A percentile compares a stretch with the other conserved stretches of the same genome.
These are phyloP conservation scores for Albizia julibrissin DNA, from an alignment of 306 rosid genomes.

Conservation along the genomic window DNA sequence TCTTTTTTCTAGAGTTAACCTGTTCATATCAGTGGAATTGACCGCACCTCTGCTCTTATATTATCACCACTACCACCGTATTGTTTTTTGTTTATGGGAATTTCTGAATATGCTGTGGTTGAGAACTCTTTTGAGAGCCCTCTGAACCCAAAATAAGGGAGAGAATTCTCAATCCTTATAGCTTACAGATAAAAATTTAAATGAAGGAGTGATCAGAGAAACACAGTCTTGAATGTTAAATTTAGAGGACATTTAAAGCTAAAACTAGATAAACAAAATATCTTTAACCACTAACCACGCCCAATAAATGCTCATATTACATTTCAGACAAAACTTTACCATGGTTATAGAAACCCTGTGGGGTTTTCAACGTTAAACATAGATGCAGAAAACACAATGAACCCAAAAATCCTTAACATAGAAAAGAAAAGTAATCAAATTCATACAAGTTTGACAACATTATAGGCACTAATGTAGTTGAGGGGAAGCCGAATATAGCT, in stretches of 20 bases:
- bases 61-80: background rate
- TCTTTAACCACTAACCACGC: background rate
- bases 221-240: no score
- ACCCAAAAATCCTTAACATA: background rate
- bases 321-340: no score
- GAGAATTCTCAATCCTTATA: background rate
- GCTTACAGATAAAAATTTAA: background rate
- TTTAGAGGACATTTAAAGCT: background rate
- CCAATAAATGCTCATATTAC: background rate
- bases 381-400: background rate
- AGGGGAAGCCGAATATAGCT: background rate
- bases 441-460: background rate
- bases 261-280: background rate
- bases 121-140: conserved; percentile 5
- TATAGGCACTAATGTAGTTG: background rate
- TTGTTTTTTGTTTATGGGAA: background rate
- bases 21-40: background rate
- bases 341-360: background rate
- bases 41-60: background rate
- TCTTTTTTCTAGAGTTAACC: conserved; percentile 9
- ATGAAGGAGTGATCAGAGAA: no score
- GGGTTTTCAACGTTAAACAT: background rate
- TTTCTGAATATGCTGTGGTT: background rate
- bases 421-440: background rate
- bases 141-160: background rate